Evolutionary conservation across 495 filamentous ascomycete species (phyloP), one percentile per base, ranked within the genome.

Genomic region (Sabuloglossum arenarium): DNA sequence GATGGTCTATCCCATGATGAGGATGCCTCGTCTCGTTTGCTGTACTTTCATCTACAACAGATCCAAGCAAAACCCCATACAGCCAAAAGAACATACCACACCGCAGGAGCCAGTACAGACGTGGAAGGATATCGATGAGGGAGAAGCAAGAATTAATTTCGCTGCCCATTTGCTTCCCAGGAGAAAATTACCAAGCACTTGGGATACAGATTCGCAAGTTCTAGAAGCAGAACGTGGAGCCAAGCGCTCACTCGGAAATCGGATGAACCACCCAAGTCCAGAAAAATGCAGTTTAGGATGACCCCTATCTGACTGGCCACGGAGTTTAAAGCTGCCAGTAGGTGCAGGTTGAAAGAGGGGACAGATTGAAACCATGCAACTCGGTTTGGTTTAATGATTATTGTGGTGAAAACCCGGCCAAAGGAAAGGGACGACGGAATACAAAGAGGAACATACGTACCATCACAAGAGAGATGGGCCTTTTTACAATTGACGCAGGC

Each of bases 401-500:
- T 11, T 0, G 34, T 29, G 53, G 28, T 0, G 10, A 23, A 37
- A 55, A 24, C n/a, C 45, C 45, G 45, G 10, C 34, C 34, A 9
- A 14, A 47, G 3, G 3, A 9, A 24, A 47, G 45, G 34, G 34
- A 39, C 45, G n/a, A 14, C 24, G 12, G 23, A 47, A 47, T 24
- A 47, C 9, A 27, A 47, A 47, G 6, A 27, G 24, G 16, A 32
- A 39, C 14, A 56, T 28, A 56, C 54, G 75, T 79, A 52, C 79
- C 74, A 63, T 86, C 82, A 64, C 82, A 86, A 32, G 80, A 81
- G 58, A 98, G 71, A 76, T 98, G 91, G 58, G 93, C 94, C 68
- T 82, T 88, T 67, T 96, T 96, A 72, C 91, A 98, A 63, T 95
- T 93, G 56, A 96, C 84, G 66, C 91, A 98, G 19, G 91, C 91